Evolutionary conservation across 495 filamentous ascomycete genomes (phyloP).

Genomic region (Amniculicola lignicola): DNA sequence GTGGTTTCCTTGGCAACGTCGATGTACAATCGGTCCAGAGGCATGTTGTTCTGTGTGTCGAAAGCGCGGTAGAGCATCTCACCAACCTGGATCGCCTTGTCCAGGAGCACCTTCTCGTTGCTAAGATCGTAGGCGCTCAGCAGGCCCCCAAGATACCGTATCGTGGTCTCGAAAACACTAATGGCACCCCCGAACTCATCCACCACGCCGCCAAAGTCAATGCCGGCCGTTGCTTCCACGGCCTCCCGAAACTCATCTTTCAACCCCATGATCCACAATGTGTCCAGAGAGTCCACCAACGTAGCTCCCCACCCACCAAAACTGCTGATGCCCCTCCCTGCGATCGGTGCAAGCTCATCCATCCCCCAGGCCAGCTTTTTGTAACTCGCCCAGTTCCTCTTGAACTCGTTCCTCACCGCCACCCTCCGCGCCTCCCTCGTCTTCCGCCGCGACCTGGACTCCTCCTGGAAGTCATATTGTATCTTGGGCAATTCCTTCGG

Average conservation of each 20-base stretch:
- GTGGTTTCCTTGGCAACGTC: conserved; percentile 36
- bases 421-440: conserved; percentile 47
- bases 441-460: conserved; percentile 41
- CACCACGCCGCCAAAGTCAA: conserved; percentile 44
- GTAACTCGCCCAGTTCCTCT: conserved; percentile 73
- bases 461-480: conserved; percentile 52
- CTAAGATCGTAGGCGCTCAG: conserved; percentile 53
- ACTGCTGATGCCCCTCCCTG: conserved; percentile 46
- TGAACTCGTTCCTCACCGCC: conserved; percentile 66
- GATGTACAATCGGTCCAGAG: conserved; percentile 24
- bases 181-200: conserved; percentile 34
- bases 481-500: conserved; percentile 48
- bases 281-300: conserved; percentile 41
- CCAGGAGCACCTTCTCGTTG: conserved; percentile 38
- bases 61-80: conserved; percentile 48
- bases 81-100: conserved; percentile 42
- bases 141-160: conserved; percentile 52
- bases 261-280: conserved; percentile 44
- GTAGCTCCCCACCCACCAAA: conserved; percentile 44
- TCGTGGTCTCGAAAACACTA: conserved; percentile 50
- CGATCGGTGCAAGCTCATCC: conserved; percentile 72
- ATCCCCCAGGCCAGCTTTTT: conserved; percentile 71
- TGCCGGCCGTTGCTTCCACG: conserved; percentile 36
- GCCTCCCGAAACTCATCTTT: conserved; percentile 40
- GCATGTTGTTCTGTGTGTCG: conserved; percentile 45